These are phyloP conservation scores for Eremothecium coryli DNA, from an alignment of 1,139 yeast species.

Conservation along the genomic window DNA sequence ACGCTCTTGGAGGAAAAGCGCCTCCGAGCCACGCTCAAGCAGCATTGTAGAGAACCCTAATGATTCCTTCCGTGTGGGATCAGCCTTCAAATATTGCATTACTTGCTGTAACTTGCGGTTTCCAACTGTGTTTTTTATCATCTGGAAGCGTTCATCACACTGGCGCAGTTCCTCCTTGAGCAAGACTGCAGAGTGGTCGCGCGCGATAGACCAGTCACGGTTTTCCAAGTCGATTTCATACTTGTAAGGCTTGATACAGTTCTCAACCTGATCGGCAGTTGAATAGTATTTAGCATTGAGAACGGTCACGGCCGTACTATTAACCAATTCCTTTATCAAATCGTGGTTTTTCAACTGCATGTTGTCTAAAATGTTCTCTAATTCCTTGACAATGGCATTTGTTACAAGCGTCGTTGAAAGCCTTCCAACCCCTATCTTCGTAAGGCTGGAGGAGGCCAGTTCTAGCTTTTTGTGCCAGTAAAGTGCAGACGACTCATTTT, in stretches of 20 bases:
- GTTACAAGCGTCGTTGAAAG: conserved; percentile 76
- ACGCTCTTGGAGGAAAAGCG: conserved; percentile 72
- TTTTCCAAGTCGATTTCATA: conserved; percentile 95
- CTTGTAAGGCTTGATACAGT: conserved; percentile 94
- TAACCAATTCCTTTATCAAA: conserved; percentile 68
- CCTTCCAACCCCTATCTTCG: conserved; percentile 91
- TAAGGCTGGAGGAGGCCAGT: conserved; percentile 68
- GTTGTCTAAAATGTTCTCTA: conserved; percentile 48
- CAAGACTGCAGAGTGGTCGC: conserved; percentile 65
- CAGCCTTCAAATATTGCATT: conserved; percentile 56
- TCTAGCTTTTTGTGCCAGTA: conserved; percentile 89
- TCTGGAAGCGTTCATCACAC: conserved; percentile 57
- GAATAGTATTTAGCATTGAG: conserved; percentile 71
- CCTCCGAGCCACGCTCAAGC: conserved; percentile 71
- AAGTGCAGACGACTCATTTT: conserved; percentile 48
- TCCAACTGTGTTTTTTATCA: conserved; percentile 68
- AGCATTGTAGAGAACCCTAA: conserved; percentile 69
- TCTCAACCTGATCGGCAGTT: conserved; percentile 97
- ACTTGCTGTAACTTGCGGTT: conserved; percentile 77
- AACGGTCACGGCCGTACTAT: conserved; percentile 77
- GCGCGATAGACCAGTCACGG: conserved; percentile 80
- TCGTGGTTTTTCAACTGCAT: conserved; percentile 81
- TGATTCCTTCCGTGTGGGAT: conserved; percentile 48
- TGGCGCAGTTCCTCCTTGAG: conserved; percentile 79
- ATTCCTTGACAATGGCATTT: conserved; percentile 66